These are phyloP conservation scores for Lotus japonicus DNA, from an alignment of 306 rosid genomes.

Conservation along the genomic window DNA sequence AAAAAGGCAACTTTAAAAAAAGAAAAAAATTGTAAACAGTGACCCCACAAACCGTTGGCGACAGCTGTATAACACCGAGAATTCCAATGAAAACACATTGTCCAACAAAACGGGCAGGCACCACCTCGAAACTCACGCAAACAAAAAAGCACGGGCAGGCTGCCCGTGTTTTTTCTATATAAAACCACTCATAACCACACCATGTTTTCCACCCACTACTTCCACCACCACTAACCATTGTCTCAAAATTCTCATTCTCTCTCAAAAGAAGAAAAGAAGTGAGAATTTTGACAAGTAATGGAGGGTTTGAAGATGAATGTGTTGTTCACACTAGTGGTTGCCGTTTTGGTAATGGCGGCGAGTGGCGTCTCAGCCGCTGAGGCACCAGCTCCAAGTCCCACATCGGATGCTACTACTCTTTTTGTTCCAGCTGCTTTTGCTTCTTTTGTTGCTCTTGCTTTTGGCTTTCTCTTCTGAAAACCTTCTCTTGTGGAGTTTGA, in stretches of 20 bases:
- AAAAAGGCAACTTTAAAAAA: background rate
- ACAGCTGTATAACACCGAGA: slow-evolving; percentile 38
- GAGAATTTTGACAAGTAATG: slow-evolving; percentile 25
- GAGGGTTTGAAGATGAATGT: slow-evolving; percentile 32
- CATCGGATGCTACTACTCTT: slow-evolving; percentile 34
- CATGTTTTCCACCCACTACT: slow-evolving; percentile 1
- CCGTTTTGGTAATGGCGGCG: slow-evolving; percentile 24
- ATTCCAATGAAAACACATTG: slow-evolving; percentile 28
- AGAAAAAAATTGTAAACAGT: background rate
- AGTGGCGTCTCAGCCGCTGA: slow-evolving; percentile 39
- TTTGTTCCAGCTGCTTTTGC: slow-evolving; percentile 35
- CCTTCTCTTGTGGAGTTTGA: background rate
- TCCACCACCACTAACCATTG: background rate
- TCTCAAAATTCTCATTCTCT: background rate
- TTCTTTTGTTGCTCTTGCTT: slow-evolving; percentile 37
- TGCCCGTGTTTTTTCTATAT: slow-evolving; percentile 33
- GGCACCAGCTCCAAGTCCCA: slow-evolving; percentile 47
- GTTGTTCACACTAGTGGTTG: slow-evolving; percentile 22
- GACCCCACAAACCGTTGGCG: slow-evolving; percentile 34
- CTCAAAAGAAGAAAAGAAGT: background rate
- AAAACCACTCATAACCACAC: background rate
- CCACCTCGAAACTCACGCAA: background rate
- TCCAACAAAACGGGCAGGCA: slow-evolving; percentile 27
- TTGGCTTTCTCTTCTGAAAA: slow-evolving; percentile 26
- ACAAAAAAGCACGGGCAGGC: slow-evolving; percentile 3